Evolutionary conservation across 371 early-diverging fungal genomes (phyloP).

Genomic region (Racocetra persica): DNA sequence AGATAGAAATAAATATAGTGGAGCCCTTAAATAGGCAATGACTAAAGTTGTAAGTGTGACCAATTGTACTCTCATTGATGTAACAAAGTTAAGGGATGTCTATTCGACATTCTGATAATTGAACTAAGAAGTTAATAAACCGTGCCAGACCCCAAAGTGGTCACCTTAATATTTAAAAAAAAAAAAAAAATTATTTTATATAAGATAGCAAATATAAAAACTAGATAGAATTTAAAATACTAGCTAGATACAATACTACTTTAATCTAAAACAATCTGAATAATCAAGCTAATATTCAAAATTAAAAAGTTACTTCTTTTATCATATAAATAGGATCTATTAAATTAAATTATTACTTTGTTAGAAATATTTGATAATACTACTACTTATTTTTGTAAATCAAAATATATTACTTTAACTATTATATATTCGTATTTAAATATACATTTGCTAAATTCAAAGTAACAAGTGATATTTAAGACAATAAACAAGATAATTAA

Average conservation of each 20-base stretch:
- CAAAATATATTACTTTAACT: neutral
- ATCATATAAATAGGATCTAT: neutral
- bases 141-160: too few species aligned
- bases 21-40: too few species aligned
- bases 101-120: too few species aligned
- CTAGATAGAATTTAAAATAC: neutral
- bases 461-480: too few species aligned
- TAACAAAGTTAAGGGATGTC: too few species aligned
- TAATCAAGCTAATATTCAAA: neutral
- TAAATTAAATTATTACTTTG: neutral
- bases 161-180: too few species aligned
- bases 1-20: too few species aligned
- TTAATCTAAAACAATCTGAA: neutral
- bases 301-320: neutral
- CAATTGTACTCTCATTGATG: too few species aligned
- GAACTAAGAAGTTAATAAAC: too few species aligned
- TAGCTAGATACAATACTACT: neutral
- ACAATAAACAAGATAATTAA: too few species aligned
- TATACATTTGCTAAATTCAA: neutral
- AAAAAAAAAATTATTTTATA: too few species aligned
- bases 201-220: neutral
- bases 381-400: conserved; percentile 1
- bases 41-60: too few species aligned
- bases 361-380: conserved; percentile 1
- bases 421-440: neutral